phyloP scores from a whole-genome alignment of 495 filamentous ascomycete species.

The Xylaria intraflava region DNA sequence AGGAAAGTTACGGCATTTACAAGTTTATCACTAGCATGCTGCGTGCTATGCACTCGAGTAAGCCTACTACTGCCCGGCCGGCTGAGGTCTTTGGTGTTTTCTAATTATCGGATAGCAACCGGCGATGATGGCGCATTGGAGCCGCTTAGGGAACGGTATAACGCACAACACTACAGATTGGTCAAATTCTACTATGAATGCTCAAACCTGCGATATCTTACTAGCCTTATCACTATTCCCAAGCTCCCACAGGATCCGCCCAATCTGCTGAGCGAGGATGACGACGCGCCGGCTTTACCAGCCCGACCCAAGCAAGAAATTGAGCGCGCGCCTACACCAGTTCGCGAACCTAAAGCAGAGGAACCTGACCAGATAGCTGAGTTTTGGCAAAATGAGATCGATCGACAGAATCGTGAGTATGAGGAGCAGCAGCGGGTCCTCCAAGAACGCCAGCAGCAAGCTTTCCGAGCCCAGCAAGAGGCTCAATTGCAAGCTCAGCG shows the following conservation, averaged over 20 bases:
- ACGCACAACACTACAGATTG: slow-evolving; percentile 91
- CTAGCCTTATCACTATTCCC: slow-evolving; percentile 90
- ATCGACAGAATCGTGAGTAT: slow-evolving; percentile 85
- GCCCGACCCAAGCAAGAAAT: slow-evolving; percentile 71
- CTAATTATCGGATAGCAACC: slow-evolving; percentile 53
- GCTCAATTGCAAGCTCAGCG: slow-evolving; percentile 74
- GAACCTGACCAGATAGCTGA: slow-evolving; percentile 95
- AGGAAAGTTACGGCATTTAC: slow-evolving; percentile 98
- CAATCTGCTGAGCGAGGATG: slow-evolving; percentile 76
- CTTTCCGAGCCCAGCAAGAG: slow-evolving; percentile 60
- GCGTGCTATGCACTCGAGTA: slow-evolving; percentile 93
- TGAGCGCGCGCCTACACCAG: slow-evolving; percentile 57
- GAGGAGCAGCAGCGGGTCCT: slow-evolving; percentile 86
- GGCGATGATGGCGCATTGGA: slow-evolving; percentile 94
- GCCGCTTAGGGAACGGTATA: slow-evolving; percentile 78
- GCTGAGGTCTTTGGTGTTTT: neutral
- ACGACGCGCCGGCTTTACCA: slow-evolving; percentile 75
- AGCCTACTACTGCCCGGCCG: slow-evolving; percentile 21
- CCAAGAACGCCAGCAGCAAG: slow-evolving; percentile 71
- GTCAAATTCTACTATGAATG: slow-evolving; percentile 99
- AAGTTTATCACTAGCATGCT: slow-evolving; percentile 95
- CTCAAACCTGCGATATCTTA: slow-evolving; percentile 92
- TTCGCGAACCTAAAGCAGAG: slow-evolving; percentile 54
- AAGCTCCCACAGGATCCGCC: slow-evolving; percentile 94
- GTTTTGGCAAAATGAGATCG: slow-evolving; percentile 93